Conservation (phyloP, 179 eudicot species). For the Vitellaria paradoxa region DNA sequence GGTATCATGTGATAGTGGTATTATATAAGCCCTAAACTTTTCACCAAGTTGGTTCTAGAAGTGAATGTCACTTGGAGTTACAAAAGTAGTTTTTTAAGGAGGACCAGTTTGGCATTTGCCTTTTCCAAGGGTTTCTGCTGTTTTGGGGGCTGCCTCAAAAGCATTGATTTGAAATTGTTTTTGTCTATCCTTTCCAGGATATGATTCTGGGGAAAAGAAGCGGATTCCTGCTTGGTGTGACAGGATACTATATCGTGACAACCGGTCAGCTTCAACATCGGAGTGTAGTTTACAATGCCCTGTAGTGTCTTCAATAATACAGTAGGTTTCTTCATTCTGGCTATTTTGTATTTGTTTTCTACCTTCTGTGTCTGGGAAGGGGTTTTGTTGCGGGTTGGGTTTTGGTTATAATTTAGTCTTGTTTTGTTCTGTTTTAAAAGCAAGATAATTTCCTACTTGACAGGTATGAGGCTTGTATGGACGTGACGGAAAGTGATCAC, state of each 20-base stretch:
- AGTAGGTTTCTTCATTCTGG: slow-evolving; percentile 40
- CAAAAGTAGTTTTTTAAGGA: too few species aligned
- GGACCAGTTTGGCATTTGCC: too few species aligned
- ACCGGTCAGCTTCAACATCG: slow-evolving; percentile 48
- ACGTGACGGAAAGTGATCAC: slow-evolving; percentile 95
- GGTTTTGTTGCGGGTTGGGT: not conserved
- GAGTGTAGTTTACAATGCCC: slow-evolving; percentile 90
- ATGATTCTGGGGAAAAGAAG: slow-evolving; percentile 99
- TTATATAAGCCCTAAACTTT: not conserved
- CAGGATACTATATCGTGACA: slow-evolving; percentile 87
- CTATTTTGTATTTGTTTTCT: not conserved
- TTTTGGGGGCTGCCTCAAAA: too few species aligned
- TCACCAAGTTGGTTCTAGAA: not conserved
- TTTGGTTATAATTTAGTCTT: not conserved
- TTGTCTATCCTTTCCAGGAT: slow-evolving; percentile 45
- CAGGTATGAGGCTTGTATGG: slow-evolving; percentile 98
- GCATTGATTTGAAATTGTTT: not conserved
- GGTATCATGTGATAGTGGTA: slow-evolving; percentile 37
- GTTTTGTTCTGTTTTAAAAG: not conserved
- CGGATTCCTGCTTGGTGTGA: slow-evolving; percentile 99
- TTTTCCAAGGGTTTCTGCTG: too few species aligned
- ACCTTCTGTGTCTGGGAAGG: not conserved
- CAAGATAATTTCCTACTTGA: not conserved
- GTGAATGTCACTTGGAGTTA: too few species aligned
- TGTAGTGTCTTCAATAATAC: slow-evolving; percentile 54